Evolutionary conservation across 208 protist genomes (phyloP), one percentile per base, ranked within the genome.

Genomic region (Leishmania tarentolae): DNA sequence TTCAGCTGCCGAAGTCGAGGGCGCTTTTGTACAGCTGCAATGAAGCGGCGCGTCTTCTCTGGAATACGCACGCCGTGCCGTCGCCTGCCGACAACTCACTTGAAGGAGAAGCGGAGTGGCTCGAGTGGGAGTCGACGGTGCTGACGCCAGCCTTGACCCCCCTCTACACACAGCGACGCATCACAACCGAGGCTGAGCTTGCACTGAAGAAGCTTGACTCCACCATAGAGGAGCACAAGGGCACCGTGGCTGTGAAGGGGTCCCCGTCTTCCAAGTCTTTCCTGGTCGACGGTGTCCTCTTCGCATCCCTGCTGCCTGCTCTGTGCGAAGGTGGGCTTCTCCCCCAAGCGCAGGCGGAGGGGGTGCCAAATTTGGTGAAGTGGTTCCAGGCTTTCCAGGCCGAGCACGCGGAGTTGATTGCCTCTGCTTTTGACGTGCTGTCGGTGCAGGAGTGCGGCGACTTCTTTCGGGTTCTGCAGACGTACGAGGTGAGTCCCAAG

Each of bases 261-360:
- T 72, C 73, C 4, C 50, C 71, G 6, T 37, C 73, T 57, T 50
- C 53, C 5, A 83, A 65, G 79, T 94, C 92, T 24, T 95, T 95
- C 74, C 72, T 96, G n/a, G 88, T 96, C 28, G 91, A 96, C 74
- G 85, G 83, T 57, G 87, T 96, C 52, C 59, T 97, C 40, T 97
- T 92, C 76, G 81, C 84, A 28, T 84, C 93, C 46, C 83, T 97
- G 37, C 81, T 96, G 37, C 94, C 94, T 15, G 94, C 94, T 13
- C 83, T 97, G 78, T 96, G 93, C 86, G 89, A 95, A 15, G 92
- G 88, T 44, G 94, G 94, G 17, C 81, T 97, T 31, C 83, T 97
- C 50, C 76, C 87, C 0, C 83, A 81, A 37, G 68, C 83, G 24
- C 83, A 93, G 75, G 80, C 86, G 7, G 85, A 75, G 50, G 57